Evolutionary conservation across 352 stramenopile species (phyloP).

Genomic region (Phytophthora sansomeana): DNA sequence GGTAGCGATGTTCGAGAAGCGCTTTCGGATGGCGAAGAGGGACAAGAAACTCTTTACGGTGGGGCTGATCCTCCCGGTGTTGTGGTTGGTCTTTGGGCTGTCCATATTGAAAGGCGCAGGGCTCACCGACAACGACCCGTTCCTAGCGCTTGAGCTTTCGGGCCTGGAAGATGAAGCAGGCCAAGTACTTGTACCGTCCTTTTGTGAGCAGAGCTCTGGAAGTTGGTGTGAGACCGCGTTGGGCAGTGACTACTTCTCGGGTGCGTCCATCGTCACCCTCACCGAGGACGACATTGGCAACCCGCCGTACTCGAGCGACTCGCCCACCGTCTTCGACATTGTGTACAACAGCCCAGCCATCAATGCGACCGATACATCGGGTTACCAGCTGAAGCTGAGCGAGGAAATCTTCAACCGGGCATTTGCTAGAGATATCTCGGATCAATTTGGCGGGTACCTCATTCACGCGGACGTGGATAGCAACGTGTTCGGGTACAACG

Average conservation of each 20-base stretch:
- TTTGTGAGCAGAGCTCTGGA: constrained; percentile 26
- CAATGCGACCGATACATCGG: constrained; percentile 37
- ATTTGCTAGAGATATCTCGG: constrained; percentile 31
- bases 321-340: constrained; percentile 54
- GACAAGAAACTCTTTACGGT: constrained; percentile 34
- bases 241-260: constrained; percentile 29
- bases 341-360: constrained; percentile 39
- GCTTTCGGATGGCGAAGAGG: constrained; percentile 27
- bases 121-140: constrained; percentile 33
- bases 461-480: constrained; percentile 31
- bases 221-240: constrained; percentile 32
- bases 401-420: constrained; percentile 48
- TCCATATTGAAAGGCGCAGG: constrained; percentile 33
- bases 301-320: constrained; percentile 32
- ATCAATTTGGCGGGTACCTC: constrained; percentile 53
- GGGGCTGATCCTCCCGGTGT: constrained; percentile 27
- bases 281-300: constrained; percentile 20
- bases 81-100: constrained; percentile 33
- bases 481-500: constrained; percentile 52
- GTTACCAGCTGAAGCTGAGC: constrained; percentile 41
- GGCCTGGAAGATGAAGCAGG: constrained; percentile 20
- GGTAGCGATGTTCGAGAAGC: constrained; percentile 30
- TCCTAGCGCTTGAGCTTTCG: constrained; percentile 28
- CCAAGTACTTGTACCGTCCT: constrained; percentile 21
- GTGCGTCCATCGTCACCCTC: constrained; percentile 21